Evolutionary conservation across 2,329 filamentous ascomycete genomes (phyloP).

Genomic region (Colletotrichum agaves): DNA sequence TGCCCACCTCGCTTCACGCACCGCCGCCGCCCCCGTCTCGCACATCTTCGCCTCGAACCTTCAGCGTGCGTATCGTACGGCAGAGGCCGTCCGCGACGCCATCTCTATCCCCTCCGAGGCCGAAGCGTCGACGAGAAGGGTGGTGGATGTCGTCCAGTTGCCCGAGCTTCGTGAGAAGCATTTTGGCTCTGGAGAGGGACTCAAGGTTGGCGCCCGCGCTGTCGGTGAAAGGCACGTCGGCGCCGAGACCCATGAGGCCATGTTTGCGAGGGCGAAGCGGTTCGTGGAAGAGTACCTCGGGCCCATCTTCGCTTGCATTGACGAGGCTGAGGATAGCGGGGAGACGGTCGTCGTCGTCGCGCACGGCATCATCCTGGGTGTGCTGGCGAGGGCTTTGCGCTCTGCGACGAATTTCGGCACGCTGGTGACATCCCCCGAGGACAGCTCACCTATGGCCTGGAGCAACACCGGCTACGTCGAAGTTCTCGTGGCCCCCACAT

Average conservation of each 20-base stretch:
- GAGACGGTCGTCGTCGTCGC: slow-evolving; percentile 74
- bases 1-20: slow-evolving; percentile 61
- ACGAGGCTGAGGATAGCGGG: slow-evolving; percentile 28
- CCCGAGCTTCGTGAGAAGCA: slow-evolving; percentile 75
- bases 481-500: slow-evolving; percentile 26
- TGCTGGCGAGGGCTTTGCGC: slow-evolving; percentile 68
- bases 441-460: slow-evolving; percentile 53
- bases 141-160: slow-evolving; percentile 52
- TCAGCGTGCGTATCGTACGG: slow-evolving; percentile 78
- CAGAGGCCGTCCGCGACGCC: slow-evolving; percentile 70
- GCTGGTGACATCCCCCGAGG: slow-evolving; percentile 35
- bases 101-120: slow-evolving; percentile 48
- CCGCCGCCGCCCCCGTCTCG: slow-evolving; percentile 53
- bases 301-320: slow-evolving; percentile 54
- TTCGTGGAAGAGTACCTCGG: slow-evolving; percentile 75
- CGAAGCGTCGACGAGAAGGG: slow-evolving; percentile 13
- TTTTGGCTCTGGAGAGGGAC: slow-evolving; percentile 78
- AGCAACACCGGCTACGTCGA: slow-evolving; percentile 64
- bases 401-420: slow-evolving; percentile 36
- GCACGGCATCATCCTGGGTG: slow-evolving; percentile 83
- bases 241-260: slow-evolving; percentile 74
- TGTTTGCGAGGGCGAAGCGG: slow-evolving; percentile 69
- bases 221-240: slow-evolving; percentile 52
- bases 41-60: slow-evolving; percentile 83
- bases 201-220: slow-evolving; percentile 56